Percentiles rank a stretch among this genome's conserved stretches.
Evolutionary conservation across 2,329 filamentous ascomycete genomes (phyloP).

Genomic region (Aspergillus thermomutatus): DNA sequence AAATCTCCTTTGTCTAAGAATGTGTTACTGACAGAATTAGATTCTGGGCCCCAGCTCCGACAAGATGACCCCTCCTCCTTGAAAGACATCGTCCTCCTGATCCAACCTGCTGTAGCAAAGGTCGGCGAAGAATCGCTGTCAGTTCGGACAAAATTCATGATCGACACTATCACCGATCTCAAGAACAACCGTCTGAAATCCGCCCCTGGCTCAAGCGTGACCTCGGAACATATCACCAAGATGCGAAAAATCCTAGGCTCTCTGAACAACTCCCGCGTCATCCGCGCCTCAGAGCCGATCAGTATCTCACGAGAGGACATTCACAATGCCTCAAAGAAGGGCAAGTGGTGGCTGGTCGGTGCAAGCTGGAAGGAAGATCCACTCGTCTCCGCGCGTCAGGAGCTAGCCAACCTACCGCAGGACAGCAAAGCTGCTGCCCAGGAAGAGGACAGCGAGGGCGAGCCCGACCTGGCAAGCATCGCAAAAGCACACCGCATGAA

Average conservation of each 20-base stretch:
- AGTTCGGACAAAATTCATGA: conserved; percentile 93
- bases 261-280: conserved; percentile 60
- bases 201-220: conserved; percentile 65
- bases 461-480: conserved; percentile 67
- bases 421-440: conserved; percentile 8
- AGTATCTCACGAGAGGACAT: conserved; percentile 80
- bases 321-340: conserved; percentile 75
- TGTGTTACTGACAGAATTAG: conserved; percentile 26
- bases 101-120: conserved; percentile 69
- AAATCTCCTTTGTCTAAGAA: background rate
- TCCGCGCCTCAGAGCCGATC: conserved; percentile 76
- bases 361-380: conserved; percentile 70
- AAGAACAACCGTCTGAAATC: conserved; percentile 91
- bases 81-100: conserved; percentile 79
- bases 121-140: conserved; percentile 69
- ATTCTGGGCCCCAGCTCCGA: conserved; percentile 75
- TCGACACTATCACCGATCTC: conserved; percentile 89
- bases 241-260: conserved; percentile 87
- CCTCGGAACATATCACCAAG: conserved; percentile 75
- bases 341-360: conserved; percentile 98
- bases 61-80: conserved; percentile 84
- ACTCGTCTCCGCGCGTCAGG: conserved; percentile 34
- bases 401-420: conserved; percentile 21
- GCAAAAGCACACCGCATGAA: conserved; percentile 81
- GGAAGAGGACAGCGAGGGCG: conserved; percentile 32